Evolutionary conservation across 1,284 basidiomycete genomes (phyloP).

Genomic region (Exobasidium cylindrosporum): DNA sequence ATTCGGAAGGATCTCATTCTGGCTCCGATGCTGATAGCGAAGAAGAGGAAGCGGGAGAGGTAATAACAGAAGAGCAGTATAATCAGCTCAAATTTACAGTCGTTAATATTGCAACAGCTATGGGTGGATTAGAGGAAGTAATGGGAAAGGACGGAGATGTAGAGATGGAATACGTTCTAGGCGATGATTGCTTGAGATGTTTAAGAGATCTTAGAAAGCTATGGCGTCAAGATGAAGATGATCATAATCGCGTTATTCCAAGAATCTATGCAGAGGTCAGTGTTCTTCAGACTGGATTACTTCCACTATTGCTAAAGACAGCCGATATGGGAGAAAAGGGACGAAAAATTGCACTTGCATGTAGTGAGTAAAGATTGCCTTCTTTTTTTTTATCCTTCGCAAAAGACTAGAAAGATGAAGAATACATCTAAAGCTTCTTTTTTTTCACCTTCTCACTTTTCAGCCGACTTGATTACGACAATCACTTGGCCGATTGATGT

Average conservation of each 20-base stretch:
- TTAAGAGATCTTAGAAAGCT: conserved; percentile 49
- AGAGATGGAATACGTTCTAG: conserved; percentile 32
- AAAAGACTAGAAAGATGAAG: not conserved
- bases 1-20: conserved; percentile 19
- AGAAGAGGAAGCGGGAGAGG: conserved; percentile 8
- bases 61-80: conserved; percentile 24
- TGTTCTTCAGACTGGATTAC: conserved; percentile 48
- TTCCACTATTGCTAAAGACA: conserved; percentile 50
- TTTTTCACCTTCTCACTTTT: not conserved
- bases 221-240: conserved; percentile 50
- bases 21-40: conserved; percentile 22
- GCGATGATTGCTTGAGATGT: conserved; percentile 48
- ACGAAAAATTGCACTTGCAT: conserved; percentile 49
- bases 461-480: conserved; percentile 49
- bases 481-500: conserved; percentile 54
- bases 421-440: not conserved
- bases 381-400: not conserved
- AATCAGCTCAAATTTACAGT: conserved; percentile 36
- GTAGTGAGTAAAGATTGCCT: conserved; percentile 20
- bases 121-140: conserved; percentile 50
- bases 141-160: conserved; percentile 21
- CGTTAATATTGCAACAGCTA: conserved; percentile 43
- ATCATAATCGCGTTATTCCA: conserved; percentile 44
- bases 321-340: conserved; percentile 39
- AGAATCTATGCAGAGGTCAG: conserved; percentile 48